These are phyloP conservation scores for Phytopythium boreale DNA, from an alignment of 352 stramenopile genomes.

Conservation along the genomic window DNA sequence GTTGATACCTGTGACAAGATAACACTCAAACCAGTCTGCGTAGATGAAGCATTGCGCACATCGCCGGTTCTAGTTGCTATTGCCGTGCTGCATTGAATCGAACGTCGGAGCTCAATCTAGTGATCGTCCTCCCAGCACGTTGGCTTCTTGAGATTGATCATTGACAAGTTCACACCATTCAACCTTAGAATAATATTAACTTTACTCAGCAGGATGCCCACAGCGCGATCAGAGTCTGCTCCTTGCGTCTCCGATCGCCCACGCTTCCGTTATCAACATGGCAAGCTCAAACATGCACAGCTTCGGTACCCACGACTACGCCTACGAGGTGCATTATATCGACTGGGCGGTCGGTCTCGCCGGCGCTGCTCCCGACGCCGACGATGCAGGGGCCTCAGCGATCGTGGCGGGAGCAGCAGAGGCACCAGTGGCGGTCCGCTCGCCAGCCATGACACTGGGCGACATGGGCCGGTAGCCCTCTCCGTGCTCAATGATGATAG, in stretches of 20 bases:
- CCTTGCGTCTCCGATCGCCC: too few relatives aligned
- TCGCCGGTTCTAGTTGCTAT: too few relatives aligned
- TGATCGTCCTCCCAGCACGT: too few relatives aligned
- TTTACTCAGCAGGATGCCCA: neutral
- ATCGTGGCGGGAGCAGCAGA: neutral
- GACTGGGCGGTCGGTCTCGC: neutral
- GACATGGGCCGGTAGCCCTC: slow-evolving; percentile 43
- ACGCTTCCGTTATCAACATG: neutral
- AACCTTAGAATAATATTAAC: too few relatives aligned
- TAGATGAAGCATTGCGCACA: too few relatives aligned
- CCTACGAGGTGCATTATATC: neutral
- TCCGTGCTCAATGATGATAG: slow-evolving; percentile 32
- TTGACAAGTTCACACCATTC: too few relatives aligned
- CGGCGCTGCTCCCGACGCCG: neutral
- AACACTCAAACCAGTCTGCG: too few relatives aligned
- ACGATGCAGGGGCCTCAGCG: neutral
- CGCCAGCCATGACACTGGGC: slow-evolving; percentile 15
- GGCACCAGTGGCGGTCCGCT: neutral
- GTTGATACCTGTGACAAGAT: neutral
- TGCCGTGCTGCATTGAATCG: too few relatives aligned
- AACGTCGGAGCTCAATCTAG: too few relatives aligned
- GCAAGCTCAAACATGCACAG: neutral
- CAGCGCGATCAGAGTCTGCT: too few relatives aligned
- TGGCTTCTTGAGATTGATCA: too few relatives aligned
- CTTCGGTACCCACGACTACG: neutral